A percentile compares a stretch with the other conserved stretches of the same genome.
Evolutionary conservation across 2,329 filamentous ascomycete species (phyloP).

Genomic region (Stagonosporopsis rhizophila): DNA sequence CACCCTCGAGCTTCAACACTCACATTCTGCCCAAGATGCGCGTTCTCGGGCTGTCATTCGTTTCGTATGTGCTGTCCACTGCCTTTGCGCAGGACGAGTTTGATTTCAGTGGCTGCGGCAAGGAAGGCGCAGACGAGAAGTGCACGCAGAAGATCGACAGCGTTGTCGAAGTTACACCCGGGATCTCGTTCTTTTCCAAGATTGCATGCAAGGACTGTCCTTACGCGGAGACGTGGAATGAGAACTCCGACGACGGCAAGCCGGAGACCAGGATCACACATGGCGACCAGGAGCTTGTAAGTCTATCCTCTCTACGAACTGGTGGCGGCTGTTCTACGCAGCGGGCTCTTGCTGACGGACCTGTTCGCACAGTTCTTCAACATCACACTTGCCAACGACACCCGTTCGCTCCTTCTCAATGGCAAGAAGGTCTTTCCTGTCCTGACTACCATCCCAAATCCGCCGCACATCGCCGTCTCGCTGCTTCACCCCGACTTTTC

Average conservation of each 20-base stretch:
- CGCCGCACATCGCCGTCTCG: conserved; percentile 27
- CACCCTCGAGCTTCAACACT: conserved; percentile 5
- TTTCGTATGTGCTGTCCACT: conserved; percentile 18
- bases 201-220: conserved; percentile 42
- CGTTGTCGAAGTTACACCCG: conserved; percentile 33
- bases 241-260: conserved; percentile 3
- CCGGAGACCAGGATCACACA: conserved; percentile 17
- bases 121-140: conserved; percentile 12
- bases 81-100: conserved; percentile 16
- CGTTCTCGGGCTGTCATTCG: conserved; percentile 16
- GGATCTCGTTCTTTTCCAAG: conserved; percentile 40
- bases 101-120: conserved; percentile 27
- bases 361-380: conserved; percentile 38
- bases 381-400: conserved; percentile 39
- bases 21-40: conserved; percentile 21
- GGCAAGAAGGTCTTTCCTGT: conserved; percentile 34
- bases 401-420: conserved; percentile 38
- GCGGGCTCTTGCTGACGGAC: not conserved
- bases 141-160: conserved; percentile 35
- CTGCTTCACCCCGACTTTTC: conserved; percentile 34
- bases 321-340: not conserved
- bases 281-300: conserved; percentile 36
- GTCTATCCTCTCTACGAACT: conserved; percentile 7
- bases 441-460: conserved; percentile 33
- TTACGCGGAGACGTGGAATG: conserved; percentile 15